A percentile compares a stretch with the other conserved stretches of the same genome.
Evolutionary conservation across 441 rosid genomes (phyloP).

Genomic region (Monsonia emarginata): DNA sequence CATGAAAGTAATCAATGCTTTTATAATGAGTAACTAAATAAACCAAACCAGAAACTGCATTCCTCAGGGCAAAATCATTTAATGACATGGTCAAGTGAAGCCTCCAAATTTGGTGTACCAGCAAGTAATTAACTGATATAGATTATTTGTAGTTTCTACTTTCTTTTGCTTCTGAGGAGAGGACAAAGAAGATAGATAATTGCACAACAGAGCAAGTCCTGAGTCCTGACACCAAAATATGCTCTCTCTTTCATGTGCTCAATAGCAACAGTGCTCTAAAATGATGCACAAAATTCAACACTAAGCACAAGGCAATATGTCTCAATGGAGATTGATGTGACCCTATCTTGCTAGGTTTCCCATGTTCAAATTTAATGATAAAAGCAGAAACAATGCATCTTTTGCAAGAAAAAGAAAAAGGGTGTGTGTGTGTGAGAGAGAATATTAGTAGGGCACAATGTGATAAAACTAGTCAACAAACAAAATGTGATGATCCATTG

Average conservation of each 20-base stretch:
- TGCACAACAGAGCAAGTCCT: neutral
- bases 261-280: neutral
- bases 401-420: conserved; percentile 2
- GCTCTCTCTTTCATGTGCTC: neutral
- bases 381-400: neutral
- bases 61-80: too few species aligned
- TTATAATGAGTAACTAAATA: conserved; percentile 2
- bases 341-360: neutral
- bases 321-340: neutral
- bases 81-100: neutral
- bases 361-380: neutral
- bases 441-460: conserved; percentile 7
- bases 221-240: neutral
- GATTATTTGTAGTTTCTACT: neutral
- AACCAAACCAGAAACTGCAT: neutral
- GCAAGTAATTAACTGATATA: too few species aligned
- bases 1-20: conserved; percentile 35
- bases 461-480: conserved; percentile 16
- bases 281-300: neutral
- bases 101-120: conserved; percentile 18
- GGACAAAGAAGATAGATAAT: too few species aligned
- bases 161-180: neutral
- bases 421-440: too few species aligned
- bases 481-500: conserved; percentile 6
- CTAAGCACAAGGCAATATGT: conserved; percentile 1